These are phyloP conservation scores for Cinchona pubescens DNA, from an alignment of 257 asterid species.

Conservation along the genomic window DNA sequence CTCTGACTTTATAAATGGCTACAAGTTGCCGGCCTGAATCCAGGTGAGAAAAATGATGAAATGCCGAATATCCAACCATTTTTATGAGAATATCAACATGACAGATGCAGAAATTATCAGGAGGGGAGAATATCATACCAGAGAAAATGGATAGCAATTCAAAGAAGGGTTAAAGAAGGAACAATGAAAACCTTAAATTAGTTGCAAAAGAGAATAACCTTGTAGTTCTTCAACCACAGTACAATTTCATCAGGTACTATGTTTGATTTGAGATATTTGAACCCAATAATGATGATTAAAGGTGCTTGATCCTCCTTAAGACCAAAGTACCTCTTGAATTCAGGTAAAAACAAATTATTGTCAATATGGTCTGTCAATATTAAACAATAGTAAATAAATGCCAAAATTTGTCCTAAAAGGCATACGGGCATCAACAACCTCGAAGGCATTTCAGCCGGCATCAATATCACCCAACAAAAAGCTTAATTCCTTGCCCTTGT, in stretches of 20 bases:
- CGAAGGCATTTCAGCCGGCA: conserved; percentile 51
- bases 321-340: conserved; percentile 74
- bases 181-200: background rate
- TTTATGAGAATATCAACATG: background rate
- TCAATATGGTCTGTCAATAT: background rate
- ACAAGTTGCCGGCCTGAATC: conserved; percentile 58
- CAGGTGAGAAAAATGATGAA: conserved; percentile 11
- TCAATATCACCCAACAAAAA: conserved; percentile 75
- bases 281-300: conserved; percentile 47
- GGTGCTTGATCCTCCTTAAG: conserved; percentile 60
- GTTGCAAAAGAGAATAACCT: conserved; percentile 31
- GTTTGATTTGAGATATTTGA: conserved; percentile 55
- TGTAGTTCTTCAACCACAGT: conserved; percentile 58
- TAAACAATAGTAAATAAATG: too few species aligned
- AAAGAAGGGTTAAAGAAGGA: background rate
- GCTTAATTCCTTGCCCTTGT: conserved; percentile 62
- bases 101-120: background rate
- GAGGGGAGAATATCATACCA: too few species aligned
- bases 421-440: conserved; percentile 29
- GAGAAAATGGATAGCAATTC: background rate
- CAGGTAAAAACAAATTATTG: conserved; percentile 13
- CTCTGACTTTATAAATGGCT: conserved; percentile 62
- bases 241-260: conserved; percentile 56
- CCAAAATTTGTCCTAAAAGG: too few species aligned
- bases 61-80: background rate